Conservation (phyloP, 73 alveolate species). For the Tetrahymena elliotti region DNA sequence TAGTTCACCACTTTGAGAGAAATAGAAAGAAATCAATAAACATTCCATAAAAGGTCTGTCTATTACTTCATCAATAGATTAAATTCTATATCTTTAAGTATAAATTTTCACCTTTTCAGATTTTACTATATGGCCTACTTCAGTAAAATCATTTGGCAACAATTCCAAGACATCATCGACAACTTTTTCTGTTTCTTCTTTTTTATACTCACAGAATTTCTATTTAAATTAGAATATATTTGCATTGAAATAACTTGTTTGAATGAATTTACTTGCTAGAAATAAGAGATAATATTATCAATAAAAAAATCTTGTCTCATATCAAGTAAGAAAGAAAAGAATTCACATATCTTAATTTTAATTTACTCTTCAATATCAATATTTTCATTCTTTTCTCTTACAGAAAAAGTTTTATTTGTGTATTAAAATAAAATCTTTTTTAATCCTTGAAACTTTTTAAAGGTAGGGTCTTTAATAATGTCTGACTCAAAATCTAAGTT, state of each 20-base stretch:
- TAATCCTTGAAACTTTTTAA: neutral
- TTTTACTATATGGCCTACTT: neutral
- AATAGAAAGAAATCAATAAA: neutral
- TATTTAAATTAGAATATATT: too few relatives aligned
- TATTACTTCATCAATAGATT: neutral
- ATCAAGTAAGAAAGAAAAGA: slow-evolving; percentile 9
- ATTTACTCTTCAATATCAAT: neutral
- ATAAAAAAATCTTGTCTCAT: slow-evolving; percentile 37
- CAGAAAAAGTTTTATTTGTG: slow-evolving; percentile 1
- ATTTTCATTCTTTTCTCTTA: neutral
- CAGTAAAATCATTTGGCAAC: neutral
- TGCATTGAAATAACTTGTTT: neutral
- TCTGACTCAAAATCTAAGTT: slow-evolving; percentile 9
- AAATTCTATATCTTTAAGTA: neutral
- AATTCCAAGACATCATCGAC: neutral
- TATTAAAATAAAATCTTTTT: slow-evolving; percentile 1
- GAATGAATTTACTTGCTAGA: neutral
- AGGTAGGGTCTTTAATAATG: neutral
- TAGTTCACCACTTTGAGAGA: neutral
- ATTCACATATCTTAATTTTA: slow-evolving; percentile 20
- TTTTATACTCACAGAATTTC: neutral
- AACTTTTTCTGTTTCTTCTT: neutral
- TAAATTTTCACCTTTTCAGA: neutral
- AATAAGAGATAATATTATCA: slow-evolving; percentile 1
- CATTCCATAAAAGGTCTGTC: slow-evolving; percentile 8